phyloP scores from a whole-genome alignment of 2,329 filamentous ascomycete genomes.

The Aspergillus calidoustus region DNA sequence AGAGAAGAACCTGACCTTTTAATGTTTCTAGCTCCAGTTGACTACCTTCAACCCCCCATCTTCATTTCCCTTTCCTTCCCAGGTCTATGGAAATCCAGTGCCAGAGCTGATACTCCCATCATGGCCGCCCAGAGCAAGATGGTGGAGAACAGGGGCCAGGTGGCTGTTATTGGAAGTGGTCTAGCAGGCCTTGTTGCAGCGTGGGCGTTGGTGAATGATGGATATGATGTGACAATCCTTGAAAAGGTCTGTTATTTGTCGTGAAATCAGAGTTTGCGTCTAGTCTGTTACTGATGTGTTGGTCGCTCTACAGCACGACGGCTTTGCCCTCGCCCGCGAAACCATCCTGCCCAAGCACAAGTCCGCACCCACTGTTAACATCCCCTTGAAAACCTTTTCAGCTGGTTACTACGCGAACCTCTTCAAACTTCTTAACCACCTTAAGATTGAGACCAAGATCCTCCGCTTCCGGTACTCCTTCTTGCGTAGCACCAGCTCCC shows the following conservation, averaged over 20 bases:
- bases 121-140: too few relatives aligned
- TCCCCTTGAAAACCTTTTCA: neutral
- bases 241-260: neutral
- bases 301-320: neutral
- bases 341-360: neutral
- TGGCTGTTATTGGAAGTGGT: neutral
- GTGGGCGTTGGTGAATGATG: neutral
- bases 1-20: too few relatives aligned
- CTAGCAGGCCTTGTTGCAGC: neutral
- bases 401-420: neutral
- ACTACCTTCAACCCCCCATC: too few relatives aligned
- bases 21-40: too few relatives aligned
- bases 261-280: neutral
- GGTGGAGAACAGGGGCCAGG: neutral
- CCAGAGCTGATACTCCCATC: too few relatives aligned
- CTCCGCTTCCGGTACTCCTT: neutral
- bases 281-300: too few relatives aligned
- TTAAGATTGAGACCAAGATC: neutral
- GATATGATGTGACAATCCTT: neutral
- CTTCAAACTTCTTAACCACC: neutral
- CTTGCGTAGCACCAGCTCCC: neutral
- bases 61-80: too few relatives aligned
- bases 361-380: neutral
- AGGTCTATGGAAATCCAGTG: too few relatives aligned
- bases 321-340: neutral